Conservation (phyloP, 768 basidiomycete species). For the Fistulinella prunicolor region DNA sequence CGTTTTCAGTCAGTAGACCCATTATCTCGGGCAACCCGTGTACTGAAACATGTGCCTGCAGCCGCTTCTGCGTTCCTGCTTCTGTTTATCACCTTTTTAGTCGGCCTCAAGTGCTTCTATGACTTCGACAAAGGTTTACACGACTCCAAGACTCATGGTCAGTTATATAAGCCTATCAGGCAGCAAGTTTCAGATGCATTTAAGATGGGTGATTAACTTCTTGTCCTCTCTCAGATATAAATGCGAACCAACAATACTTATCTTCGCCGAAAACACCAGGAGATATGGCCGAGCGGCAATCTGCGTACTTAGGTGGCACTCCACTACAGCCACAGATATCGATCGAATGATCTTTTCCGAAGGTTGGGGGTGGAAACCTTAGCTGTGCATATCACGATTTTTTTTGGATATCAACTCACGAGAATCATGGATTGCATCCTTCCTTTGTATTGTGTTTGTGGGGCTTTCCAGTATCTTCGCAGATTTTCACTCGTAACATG, state of each 20-base stretch:
- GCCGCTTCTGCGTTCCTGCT: conserved; percentile 76
- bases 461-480: background rate
- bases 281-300: conserved; percentile 46
- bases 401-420: conserved; percentile 3
- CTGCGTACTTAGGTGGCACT: conserved; percentile 42
- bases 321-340: conserved; percentile 65
- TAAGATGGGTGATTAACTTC: conserved; percentile 38
- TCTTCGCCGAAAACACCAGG: conserved; percentile 37
- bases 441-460: background rate
- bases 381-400: background rate
- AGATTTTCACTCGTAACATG: conserved; percentile 16
- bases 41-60: conserved; percentile 27
- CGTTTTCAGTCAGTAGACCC: conserved; percentile 61
- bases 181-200: conserved; percentile 20
- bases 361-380: background rate
- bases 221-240: conserved; percentile 41
- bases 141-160: conserved; percentile 71
- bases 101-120: conserved; percentile 74
- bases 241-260: conserved; percentile 44
- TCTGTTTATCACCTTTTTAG: conserved; percentile 66
- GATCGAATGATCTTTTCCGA: conserved; percentile 53
- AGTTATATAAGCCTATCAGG: conserved; percentile 41
- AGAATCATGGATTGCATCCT: background rate
- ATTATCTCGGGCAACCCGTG: background rate
- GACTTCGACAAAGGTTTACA: conserved; percentile 83